phyloP scores from a whole-genome alignment of 495 filamentous ascomycete species.

The Penicillium odoratum region DNA sequence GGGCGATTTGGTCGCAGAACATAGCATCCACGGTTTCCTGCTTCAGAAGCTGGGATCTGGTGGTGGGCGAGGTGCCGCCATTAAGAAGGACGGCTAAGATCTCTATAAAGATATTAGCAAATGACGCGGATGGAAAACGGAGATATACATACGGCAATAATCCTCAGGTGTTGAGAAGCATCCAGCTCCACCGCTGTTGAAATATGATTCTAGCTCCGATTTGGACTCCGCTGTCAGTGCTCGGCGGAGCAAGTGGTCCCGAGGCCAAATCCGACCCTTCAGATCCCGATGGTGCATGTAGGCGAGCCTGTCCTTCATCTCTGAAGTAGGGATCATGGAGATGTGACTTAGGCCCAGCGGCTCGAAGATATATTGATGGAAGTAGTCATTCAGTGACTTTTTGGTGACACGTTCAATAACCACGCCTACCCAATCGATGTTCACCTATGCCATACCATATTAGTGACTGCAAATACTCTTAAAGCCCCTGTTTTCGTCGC shows the following conservation, averaged over 20 bases:
- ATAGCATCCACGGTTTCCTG: conserved; percentile 55
- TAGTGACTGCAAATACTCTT: not conserved
- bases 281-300: conserved; percentile 46
- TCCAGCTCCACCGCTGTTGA: conserved; percentile 59
- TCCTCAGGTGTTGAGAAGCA: conserved; percentile 54
- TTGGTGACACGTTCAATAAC: conserved; percentile 53
- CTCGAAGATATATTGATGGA: conserved; percentile 55
- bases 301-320: conserved; percentile 52
- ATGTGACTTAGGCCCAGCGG: conserved; percentile 55
- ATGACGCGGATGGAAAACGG: not conserved
- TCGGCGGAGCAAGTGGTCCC: conserved; percentile 50
- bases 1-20: conserved; percentile 61
- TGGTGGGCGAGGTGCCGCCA: conserved; percentile 49
- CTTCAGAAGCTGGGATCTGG: conserved; percentile 46
- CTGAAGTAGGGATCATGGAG: conserved; percentile 52
- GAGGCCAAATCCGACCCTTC: conserved; percentile 39
- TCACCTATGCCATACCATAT: conserved; percentile 33
- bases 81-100: conserved; percentile 52
- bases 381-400: conserved; percentile 54
- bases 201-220: conserved; percentile 27
- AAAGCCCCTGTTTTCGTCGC: not conserved
- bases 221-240: conserved; percentile 39
- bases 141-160: conserved; percentile 49
- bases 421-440: conserved; percentile 62
- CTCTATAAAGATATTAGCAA: conserved; percentile 15